Evolutionary conservation across 1,284 basidiomycete genomes (phyloP), one percentile per base, ranked within the genome.

Genomic region (Ceratobasidium sp.): DNA sequence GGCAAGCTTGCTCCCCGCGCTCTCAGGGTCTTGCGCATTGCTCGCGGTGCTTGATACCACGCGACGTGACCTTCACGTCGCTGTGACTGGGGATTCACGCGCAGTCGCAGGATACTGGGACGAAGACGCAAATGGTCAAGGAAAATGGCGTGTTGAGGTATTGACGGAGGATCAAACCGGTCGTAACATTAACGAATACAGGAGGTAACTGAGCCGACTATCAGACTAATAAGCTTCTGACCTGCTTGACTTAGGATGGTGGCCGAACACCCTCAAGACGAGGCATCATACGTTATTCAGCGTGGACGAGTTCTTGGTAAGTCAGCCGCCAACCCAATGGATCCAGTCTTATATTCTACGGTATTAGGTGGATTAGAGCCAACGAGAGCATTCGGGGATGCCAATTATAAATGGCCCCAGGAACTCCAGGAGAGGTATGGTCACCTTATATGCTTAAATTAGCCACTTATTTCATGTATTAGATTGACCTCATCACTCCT

Each of bases 141-240:
- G 86, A 15, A 80, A 80, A 70, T 98, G 96, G 96, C 86, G 88
- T 64, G 91, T 95, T 22, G 95, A 98, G 77, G 92, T 94, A 22
- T 83, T 99, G 70, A 93, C 87, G 38, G 92, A 97, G 76, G 97
- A 99, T 77, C 96, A 98, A 82, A 98, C 95, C 10, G 96, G 94
- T 31, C 86, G 93, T 71, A 98, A 96, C 77, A 88, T 86, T 12
- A 89, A 86, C 69, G 96, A 99, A 79, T 77, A 86, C 34, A 82
- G 83, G 77, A 84, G 90, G 90, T 91, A 73, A 56, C 79, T 71
- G 7, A 12, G 22, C 7, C 22, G 47, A 8, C 13, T 34, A 55
- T 70, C 12, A 20, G 3, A 47, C 17, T 47, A 50, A 31, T 15
- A 43, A 17, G 6, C 15, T 10, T 68, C 15, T 31, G 69, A 47